phyloP scores from a whole-genome alignment of 2,329 filamentous ascomycete genomes.

The Neopestalotiopsis sp. region DNA sequence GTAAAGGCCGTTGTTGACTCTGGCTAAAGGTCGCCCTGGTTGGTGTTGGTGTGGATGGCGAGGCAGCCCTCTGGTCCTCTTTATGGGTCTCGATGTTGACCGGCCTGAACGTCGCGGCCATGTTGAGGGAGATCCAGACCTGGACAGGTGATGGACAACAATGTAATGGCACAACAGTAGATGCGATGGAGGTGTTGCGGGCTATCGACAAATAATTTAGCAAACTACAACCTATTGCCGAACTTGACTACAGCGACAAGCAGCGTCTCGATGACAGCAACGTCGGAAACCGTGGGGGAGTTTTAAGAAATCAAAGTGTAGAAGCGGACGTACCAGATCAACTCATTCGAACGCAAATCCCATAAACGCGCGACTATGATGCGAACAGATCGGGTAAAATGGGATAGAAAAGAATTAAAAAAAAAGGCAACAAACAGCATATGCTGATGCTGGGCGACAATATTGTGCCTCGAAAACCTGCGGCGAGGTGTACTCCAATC shows the following conservation, averaged over 20 bases:
- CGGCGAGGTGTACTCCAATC: background rate
- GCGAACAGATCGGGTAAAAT: background rate
- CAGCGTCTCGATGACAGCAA: slow-evolving; percentile 22
- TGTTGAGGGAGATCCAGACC: slow-evolving; percentile 26
- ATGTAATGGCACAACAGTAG: background rate
- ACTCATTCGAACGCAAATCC: slow-evolving; percentile 32
- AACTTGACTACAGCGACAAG: slow-evolving; percentile 10
- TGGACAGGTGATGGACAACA: background rate
- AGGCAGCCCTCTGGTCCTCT: slow-evolving; percentile 31
- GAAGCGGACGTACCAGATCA: slow-evolving; percentile 25
- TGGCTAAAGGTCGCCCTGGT: slow-evolving; percentile 61
- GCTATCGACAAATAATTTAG: slow-evolving; percentile 13
- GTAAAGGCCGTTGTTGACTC: slow-evolving; percentile 55
- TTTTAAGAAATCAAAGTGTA: slow-evolving; percentile 20
- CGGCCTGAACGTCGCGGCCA: slow-evolving; percentile 55
- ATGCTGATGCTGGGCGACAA: slow-evolving; percentile 15
- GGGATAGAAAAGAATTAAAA: background rate
- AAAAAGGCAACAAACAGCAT: background rate
- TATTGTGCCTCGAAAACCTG: slow-evolving; percentile 13
- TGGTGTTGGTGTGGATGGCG: slow-evolving; percentile 57
- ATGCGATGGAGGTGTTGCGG: background rate
- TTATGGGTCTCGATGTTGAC: slow-evolving; percentile 45
- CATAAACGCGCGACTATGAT: slow-evolving; percentile 18
- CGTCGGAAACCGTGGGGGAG: slow-evolving; percentile 17
- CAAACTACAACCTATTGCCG: slow-evolving; percentile 1